Conservation (phyloP, 306 rosid species). For the Cucurbita moschata region DNA sequence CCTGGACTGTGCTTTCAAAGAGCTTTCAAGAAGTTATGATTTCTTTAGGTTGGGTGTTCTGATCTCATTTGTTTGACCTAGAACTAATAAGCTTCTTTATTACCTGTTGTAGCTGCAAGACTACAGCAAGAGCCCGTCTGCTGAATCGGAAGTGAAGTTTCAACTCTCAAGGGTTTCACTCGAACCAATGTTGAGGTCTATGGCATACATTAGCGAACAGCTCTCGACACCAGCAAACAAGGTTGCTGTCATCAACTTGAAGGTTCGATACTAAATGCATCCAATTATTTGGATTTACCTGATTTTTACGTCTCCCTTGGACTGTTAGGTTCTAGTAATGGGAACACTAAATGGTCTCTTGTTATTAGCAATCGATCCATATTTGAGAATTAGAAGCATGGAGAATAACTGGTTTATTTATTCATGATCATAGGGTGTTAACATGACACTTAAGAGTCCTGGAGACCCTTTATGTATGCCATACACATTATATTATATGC, state of each 20-base stretch:
- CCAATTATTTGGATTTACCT: not conserved
- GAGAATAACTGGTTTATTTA: not conserved
- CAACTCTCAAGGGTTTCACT: conserved; percentile 66
- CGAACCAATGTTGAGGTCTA: conserved; percentile 84
- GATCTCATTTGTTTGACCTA: not conserved
- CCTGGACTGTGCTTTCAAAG: not conserved
- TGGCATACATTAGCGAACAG: conserved; percentile 84
- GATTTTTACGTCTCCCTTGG: not conserved
- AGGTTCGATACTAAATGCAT: conserved; percentile 18
- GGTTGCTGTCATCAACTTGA: conserved; percentile 87
- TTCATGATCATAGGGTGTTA: not conserved
- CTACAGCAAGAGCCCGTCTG: conserved; percentile 45
- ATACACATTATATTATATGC: not conserved
- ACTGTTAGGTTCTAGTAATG: not conserved
- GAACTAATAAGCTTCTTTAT: conserved; percentile 5
- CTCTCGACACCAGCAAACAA: conserved; percentile 84
- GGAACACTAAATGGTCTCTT: not conserved
- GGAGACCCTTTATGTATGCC: not conserved
- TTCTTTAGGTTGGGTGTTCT: not conserved
- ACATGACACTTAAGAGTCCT: not conserved
- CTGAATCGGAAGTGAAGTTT: conserved; percentile 86
- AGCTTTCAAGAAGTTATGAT: not conserved
- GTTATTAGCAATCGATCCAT: not conserved
- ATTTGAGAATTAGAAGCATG: conserved; percentile 1
- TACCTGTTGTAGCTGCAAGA: conserved; percentile 62